A percentile compares a stretch with the other conserved stretches of the same genome.
Conservation (phyloP, 2,329 filamentous ascomycete species). For the Aphanocladium album region DNA sequence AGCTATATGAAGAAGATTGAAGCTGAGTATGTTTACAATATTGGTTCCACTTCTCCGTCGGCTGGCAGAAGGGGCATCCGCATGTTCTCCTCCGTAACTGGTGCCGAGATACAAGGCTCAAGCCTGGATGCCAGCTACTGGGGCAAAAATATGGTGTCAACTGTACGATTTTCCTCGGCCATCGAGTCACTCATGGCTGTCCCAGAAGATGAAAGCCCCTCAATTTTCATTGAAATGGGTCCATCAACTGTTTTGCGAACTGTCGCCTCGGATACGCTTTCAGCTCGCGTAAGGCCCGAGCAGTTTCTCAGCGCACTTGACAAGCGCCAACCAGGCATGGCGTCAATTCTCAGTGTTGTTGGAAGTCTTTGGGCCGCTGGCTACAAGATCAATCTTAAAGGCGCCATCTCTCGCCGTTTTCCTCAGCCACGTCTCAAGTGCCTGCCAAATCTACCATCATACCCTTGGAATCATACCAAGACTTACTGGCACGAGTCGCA, state of each 20-base stretch:
- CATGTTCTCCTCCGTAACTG: conserved; percentile 40
- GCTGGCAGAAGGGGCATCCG: conserved; percentile 8
- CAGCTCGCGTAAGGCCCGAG: conserved; percentile 4
- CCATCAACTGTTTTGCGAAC: conserved; percentile 33
- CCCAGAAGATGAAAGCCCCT: conserved; percentile 23
- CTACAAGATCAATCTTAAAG: conserved; percentile 26
- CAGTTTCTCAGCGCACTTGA: conserved; percentile 26
- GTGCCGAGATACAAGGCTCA: conserved; percentile 19
- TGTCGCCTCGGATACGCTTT: conserved; percentile 27
- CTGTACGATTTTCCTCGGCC: conserved; percentile 40
- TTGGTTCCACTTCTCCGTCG: conserved; percentile 20
- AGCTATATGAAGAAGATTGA: conserved; percentile 37
- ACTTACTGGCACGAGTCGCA: conserved; percentile 51
- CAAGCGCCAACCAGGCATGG: conserved; percentile 19
- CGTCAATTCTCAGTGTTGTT: conserved; percentile 26
- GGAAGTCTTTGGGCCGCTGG: conserved; percentile 36
- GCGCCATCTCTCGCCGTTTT: conserved; percentile 21
- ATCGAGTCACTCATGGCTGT: conserved; percentile 30
- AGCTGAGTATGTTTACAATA: conserved; percentile 28
- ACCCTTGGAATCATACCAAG: conserved; percentile 50
- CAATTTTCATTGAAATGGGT: conserved; percentile 37
- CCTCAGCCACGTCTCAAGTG: conserved; percentile 23
- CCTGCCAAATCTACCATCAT: conserved; percentile 43
- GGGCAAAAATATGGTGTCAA: conserved; percentile 40
- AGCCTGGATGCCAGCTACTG: conserved; percentile 37